phyloP scores from a whole-genome alignment of 495 filamentous ascomycete species.

The Aspergillus cavernicola region DNA sequence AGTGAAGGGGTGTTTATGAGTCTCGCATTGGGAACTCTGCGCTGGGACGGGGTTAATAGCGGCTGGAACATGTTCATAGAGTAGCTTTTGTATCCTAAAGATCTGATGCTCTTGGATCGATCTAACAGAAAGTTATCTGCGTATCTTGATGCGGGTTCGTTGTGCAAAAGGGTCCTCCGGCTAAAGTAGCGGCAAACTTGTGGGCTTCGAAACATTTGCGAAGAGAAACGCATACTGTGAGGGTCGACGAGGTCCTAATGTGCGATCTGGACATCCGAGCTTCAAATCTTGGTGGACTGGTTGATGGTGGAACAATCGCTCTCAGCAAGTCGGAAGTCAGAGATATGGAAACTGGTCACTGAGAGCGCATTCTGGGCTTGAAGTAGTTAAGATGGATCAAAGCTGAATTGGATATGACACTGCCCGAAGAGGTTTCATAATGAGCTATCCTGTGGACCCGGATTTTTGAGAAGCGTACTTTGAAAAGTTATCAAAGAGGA shows the following conservation, averaged over 20 bases:
- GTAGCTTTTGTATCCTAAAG: background rate
- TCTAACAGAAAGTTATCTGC: background rate
- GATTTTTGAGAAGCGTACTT: too few relatives aligned
- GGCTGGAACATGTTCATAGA: background rate
- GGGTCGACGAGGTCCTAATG: background rate
- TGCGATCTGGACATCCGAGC: background rate
- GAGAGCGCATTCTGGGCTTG: background rate
- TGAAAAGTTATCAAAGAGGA: too few relatives aligned
- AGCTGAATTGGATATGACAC: background rate
- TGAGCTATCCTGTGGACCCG: background rate
- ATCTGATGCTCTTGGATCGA: background rate
- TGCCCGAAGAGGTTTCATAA: background rate
- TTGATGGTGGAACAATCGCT: background rate
- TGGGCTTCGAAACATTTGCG: background rate
- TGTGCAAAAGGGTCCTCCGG: background rate
- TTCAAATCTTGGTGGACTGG: background rate
- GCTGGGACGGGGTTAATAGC: background rate
- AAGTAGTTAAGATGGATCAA: background rate
- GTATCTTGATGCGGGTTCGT: background rate
- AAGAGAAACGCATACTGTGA: slow-evolving; percentile 3
- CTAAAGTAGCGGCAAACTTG: background rate
- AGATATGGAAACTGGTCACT: background rate
- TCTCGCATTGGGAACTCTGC: background rate
- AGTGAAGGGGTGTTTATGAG: background rate
- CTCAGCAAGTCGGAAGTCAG: background rate